phyloP scores from a whole-genome alignment of 768 basidiomycete species.

The Boletus subcaerulescens region DNA sequence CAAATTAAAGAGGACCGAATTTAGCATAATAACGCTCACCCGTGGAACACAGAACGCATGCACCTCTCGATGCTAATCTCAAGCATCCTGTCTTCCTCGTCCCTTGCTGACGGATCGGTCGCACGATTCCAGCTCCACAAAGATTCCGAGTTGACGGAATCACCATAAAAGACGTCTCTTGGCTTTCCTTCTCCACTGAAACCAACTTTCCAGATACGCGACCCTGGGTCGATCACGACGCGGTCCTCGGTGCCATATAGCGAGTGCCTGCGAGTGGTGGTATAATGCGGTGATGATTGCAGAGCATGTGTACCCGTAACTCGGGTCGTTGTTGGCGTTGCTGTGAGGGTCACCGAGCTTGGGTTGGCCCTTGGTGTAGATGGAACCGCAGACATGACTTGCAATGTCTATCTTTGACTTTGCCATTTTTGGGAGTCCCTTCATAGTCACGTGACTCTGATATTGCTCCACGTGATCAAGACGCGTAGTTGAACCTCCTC shows the following conservation, averaged over 20 bases:
- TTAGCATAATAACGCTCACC: constrained; percentile 47
- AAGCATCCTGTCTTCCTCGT: constrained; percentile 72
- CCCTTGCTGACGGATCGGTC: constrained; percentile 50
- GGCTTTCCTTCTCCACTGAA: constrained; percentile 96
- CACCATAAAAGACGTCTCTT: constrained; percentile 77
- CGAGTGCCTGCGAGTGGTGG: constrained; percentile 84
- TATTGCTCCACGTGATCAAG: constrained; percentile 18
- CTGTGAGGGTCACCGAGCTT: constrained; percentile 25
- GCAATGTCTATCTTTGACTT: not conserved
- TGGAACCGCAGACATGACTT: constrained; percentile 33
- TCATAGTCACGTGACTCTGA: constrained; percentile 9
- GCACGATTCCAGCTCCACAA: constrained; percentile 65
- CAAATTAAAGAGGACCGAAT: constrained; percentile 7
- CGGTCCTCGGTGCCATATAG: constrained; percentile 97
- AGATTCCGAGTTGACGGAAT: constrained; percentile 38
- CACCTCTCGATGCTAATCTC: constrained; percentile 65
- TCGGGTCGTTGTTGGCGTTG: constrained; percentile 59
- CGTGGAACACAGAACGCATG: constrained; percentile 77
- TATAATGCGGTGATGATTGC: constrained; percentile 79
- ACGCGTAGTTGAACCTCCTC: constrained; percentile 12
- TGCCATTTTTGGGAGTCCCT: not conserved
- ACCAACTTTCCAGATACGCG: constrained; percentile 93
- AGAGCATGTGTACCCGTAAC: constrained; percentile 45
- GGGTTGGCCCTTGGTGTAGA: constrained; percentile 32
- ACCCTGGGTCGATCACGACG: constrained; percentile 92